Evolutionary conservation across 768 basidiomycete species (phyloP), one percentile per base, ranked within the genome.

Genomic region (Lactifluus pinguis): DNA sequence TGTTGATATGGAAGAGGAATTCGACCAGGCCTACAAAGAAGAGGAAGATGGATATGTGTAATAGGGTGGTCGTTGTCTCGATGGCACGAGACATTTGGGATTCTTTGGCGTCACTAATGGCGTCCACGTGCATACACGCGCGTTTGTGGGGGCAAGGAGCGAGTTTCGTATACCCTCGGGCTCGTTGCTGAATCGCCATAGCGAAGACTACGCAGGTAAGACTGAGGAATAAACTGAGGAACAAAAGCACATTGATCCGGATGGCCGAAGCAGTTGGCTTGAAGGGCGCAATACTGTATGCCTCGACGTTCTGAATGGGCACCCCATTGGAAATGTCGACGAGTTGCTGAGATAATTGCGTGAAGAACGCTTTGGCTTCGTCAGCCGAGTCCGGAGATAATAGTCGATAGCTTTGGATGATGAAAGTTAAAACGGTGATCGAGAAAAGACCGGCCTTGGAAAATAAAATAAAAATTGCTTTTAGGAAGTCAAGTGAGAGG

Each of bases 361-460:
- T 29, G 38, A 49, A n/a, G 2, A 42, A 49, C 13, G 30, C 39
- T 1, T 19, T 49, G n/a, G 50, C 55, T 1, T 8, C 56, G 29
- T 50, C 52, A 25, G 34, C 30, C 21, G 52, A 51, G 38, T 64
- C 42, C 8, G 45, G 51, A 17, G 51, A 13, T 45, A 64, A 48
- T 6, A 48, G 11, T 10, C 41, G 14, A 42, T 47, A 47, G 55
- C 62, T 47, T 32, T 59, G 56, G 21, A 59, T 21, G 8, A 55
- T 29, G 48, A 64, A 65, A 5, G 38, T 3, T 2, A 56, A 47
- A 19, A 65, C 32, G 2, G 21, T 51, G 5, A 21, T 34, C 3
- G 62, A 64, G 49, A 65, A 64, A 5, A 65, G 39, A 42, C 56
- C 15, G 13, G 42, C 36, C 64, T 64, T 25, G 7, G n/a, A 15